Base-by-base conservation (phyloP, 768 basidiomycete species). In the Mycena sanguinolenta region DNA sequence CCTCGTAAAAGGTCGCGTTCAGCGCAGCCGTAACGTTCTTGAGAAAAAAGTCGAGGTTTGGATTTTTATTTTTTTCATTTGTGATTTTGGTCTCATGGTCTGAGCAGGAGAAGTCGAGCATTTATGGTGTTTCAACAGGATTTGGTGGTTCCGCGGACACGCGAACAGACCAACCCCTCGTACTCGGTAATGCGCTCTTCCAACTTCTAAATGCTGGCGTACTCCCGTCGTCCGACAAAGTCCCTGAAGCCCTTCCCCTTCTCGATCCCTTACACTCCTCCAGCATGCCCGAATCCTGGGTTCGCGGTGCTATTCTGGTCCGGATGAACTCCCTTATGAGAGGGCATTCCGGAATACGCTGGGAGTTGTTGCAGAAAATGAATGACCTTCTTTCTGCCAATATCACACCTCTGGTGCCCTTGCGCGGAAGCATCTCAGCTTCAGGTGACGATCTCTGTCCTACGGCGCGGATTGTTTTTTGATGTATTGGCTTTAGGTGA, bases 61-160 rank as follows among this genome's bases (percentile, higher is more conserved):
- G 12, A 13, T 21, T 10, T 30, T 53, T 16, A 17, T 55, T 12
- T 55, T 21, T 8, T n/a, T n/a, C 6, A 14, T n/a, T 8, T 32
- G 21, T 32, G 28, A 34, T 3, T 55, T 34, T 55, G 32, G 28
- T 34, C 19, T 32, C 5, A 55, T 34, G 53, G 8, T 21, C 19
- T 32, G 7, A 8, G 44, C 85, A 87, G 25, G 83, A 85, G 4
- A 89, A 90, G 13, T 85, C 88, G 60, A 93, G 91, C 72, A 86
- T 96, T 23, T 96, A 96, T 73, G 95, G 95, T 27, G 92, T 96
- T 49, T 92, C 92, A 3, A 89, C 87, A 39, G 95, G 95, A 54
- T 96, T 94, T 75, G 95, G 95, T 46, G 95, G 94, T n/a, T 92
- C 91, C 74, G 95, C 95, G 14, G 92, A 95, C 78, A 95, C 94